phyloP scores from a whole-genome alignment of 108 stramenopile genomes.

The Thalassiosira profunda region DNA sequence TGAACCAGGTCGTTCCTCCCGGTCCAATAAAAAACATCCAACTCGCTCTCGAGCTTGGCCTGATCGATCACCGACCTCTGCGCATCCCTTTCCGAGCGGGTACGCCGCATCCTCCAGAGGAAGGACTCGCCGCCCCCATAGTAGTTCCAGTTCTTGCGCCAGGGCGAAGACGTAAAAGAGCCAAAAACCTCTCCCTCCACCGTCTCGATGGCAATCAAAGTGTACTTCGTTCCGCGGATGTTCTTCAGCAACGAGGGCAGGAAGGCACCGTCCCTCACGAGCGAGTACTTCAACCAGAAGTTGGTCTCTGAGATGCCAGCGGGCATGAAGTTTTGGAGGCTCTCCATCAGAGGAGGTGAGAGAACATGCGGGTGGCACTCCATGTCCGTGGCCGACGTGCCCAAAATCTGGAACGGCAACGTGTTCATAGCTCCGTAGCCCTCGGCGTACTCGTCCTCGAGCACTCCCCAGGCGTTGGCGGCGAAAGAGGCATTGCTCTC shows the following conservation, averaged over 20 bases:
- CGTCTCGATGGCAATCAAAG: slow-evolving; percentile 81
- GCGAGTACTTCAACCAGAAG: slow-evolving; percentile 81
- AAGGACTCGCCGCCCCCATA: slow-evolving; percentile 76
- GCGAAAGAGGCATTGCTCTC: slow-evolving; percentile 20
- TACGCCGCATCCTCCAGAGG: slow-evolving; percentile 76
- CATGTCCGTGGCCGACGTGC: slow-evolving; percentile 57
- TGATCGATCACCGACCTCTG: slow-evolving; percentile 70
- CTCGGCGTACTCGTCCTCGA: slow-evolving; percentile 83
- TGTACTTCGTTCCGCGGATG: slow-evolving; percentile 60
- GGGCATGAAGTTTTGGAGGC: slow-evolving; percentile 67
- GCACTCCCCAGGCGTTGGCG: slow-evolving; percentile 74
- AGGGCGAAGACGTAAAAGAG: slow-evolving; percentile 61
- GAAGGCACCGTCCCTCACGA: slow-evolving; percentile 81
- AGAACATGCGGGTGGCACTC: slow-evolving; percentile 70
- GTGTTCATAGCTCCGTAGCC: slow-evolving; percentile 64
- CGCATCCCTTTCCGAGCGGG: slow-evolving; percentile 54
- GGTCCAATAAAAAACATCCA: slow-evolving; percentile 75
- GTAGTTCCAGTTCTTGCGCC: slow-evolving; percentile 66
- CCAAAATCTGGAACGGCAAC: slow-evolving; percentile 52
- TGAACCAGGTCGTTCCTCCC: slow-evolving; percentile 63
- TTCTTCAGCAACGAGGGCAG: slow-evolving; percentile 62
- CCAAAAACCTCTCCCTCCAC: slow-evolving; percentile 86
- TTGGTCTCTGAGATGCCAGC: slow-evolving; percentile 46
- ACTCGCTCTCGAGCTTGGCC: slow-evolving; percentile 72
- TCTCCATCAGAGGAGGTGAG: slow-evolving; percentile 80